Evolutionary conservation across 108 stramenopile species (phyloP), one percentile per base, ranked within the genome.

Genomic region (Nitzschia inconspicua): DNA sequence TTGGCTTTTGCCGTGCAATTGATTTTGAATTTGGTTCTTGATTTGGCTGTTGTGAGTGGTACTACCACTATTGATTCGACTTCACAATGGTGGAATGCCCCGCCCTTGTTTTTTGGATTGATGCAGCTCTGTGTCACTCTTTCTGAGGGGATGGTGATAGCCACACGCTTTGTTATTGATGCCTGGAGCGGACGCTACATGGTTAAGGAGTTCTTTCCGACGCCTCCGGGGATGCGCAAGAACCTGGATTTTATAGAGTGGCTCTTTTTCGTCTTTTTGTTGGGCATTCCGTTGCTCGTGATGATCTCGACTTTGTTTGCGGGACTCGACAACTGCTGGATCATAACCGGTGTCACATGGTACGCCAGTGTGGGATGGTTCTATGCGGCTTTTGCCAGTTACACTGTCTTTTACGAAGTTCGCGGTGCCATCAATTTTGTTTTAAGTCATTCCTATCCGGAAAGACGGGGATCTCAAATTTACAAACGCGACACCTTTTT

Each of bases 1-100:
- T 79, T 87, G 31, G 80, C 79, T 25, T 80, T 87, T 47, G 76
- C 78, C 51, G 63, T 82, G 42, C 78, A 87, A 66, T 54, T 87
- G 4, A 51, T 87, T 14, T 40, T 84, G 9, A 80, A 84, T 35
- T 57, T 84, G 22, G 52, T 79, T 24, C 60, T 87, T 19, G 75
- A 78, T 22, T 35, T 84, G 26, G 77, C 82, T 22, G 60, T 65
- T 35, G 57, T 78, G 18, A 46, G 55, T 8, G 56, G 59, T 24
- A 8, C 51, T 10, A 64, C 69, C 7, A 26, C 40, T n/a, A n/a
- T n/a, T n/a, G n/a, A n/a, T n/a, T n/a, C n/a, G n/a, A n/a, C n/a
- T n/a, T n/a, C n/a, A n/a, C 14, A 1, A 23, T n/a, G 53, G 30
- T 11, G 23, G 36, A 25, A 3, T 9, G 44, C 40, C 40, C 61